These are phyloP conservation scores for Pythium brachiatum DNA, from an alignment of 352 stramenopile species.

Conservation along the genomic window DNA sequence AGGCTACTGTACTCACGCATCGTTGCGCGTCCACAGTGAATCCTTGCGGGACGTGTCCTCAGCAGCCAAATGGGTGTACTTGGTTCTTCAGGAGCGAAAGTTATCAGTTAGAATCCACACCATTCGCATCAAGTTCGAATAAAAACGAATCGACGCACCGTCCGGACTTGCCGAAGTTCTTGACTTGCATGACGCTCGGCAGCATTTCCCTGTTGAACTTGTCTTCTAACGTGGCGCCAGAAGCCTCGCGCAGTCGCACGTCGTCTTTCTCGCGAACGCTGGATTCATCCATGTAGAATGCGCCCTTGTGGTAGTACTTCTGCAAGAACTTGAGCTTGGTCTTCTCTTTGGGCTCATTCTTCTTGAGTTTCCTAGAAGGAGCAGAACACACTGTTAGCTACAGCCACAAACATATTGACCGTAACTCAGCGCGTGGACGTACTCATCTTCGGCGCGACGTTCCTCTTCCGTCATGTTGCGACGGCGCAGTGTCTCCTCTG, in stretches of 20 bases:
- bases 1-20: constrained; percentile 32
- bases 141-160: constrained; percentile 44
- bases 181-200: constrained; percentile 96
- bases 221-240: constrained; percentile 89
- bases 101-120: not conserved
- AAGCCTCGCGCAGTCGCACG: constrained; percentile 89
- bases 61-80: constrained; percentile 98
- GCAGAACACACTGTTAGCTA: not conserved
- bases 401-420: not conserved
- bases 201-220: constrained; percentile 94
- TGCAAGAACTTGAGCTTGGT: constrained; percentile 94
- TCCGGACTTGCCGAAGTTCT: constrained; percentile 97
- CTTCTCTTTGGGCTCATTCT: constrained; percentile 78
- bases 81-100: constrained; percentile 63
- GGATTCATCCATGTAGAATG: constrained; percentile 97
- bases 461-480: constrained; percentile 97
- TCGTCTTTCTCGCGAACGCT: constrained; percentile 88
- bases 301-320: constrained; percentile 98
- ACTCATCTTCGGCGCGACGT: constrained; percentile 89
- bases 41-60: constrained; percentile 94
- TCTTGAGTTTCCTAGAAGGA: constrained; percentile 69
- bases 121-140: not conserved
- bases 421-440: constrained; percentile 14
- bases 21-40: constrained; percentile 72
- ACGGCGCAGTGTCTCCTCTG: constrained; percentile 81